phyloP scores from a whole-genome alignment of 306 rosid genomes.

The Vigna mungo region DNA sequence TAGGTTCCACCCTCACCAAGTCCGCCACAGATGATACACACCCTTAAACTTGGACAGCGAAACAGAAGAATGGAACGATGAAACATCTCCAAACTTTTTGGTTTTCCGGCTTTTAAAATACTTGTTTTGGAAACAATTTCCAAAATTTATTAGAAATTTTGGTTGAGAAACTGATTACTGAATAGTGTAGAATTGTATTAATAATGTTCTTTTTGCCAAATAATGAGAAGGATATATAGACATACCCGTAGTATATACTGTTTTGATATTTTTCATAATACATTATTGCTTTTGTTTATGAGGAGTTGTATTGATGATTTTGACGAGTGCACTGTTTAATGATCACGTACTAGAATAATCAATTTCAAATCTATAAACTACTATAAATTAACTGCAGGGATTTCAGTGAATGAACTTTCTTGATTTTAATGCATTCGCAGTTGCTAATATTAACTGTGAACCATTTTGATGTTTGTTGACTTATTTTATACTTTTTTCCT shows the following conservation, averaged over 20 bases:
- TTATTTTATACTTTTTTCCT: constrained; percentile 35
- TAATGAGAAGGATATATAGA: not conserved
- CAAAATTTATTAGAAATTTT: not conserved
- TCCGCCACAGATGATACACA: not conserved
- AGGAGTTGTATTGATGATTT: constrained; percentile 15
- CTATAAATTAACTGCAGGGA: not conserved
- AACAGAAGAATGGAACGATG: not conserved
- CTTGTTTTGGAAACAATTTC: not conserved
- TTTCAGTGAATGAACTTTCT: constrained; percentile 22
- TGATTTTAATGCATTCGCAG: constrained; percentile 20
- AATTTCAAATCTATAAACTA: constrained; percentile 24
- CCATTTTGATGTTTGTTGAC: not conserved
- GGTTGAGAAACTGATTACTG: not conserved
- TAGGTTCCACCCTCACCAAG: not conserved
- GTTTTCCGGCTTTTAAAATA: not conserved
- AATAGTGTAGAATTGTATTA: not conserved
- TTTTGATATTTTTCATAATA: constrained; percentile 21
- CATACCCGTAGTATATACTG: not conserved
- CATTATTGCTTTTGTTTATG: constrained; percentile 26
- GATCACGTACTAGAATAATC: not conserved
- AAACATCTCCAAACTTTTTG: not conserved
- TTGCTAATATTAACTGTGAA: constrained; percentile 24
- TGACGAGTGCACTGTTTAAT: not conserved
- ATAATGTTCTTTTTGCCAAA: not conserved
- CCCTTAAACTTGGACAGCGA: not conserved